These are phyloP conservation scores for Closterium sp. DNA, from an alignment of 139 green algal species.

Conservation along the genomic window DNA sequence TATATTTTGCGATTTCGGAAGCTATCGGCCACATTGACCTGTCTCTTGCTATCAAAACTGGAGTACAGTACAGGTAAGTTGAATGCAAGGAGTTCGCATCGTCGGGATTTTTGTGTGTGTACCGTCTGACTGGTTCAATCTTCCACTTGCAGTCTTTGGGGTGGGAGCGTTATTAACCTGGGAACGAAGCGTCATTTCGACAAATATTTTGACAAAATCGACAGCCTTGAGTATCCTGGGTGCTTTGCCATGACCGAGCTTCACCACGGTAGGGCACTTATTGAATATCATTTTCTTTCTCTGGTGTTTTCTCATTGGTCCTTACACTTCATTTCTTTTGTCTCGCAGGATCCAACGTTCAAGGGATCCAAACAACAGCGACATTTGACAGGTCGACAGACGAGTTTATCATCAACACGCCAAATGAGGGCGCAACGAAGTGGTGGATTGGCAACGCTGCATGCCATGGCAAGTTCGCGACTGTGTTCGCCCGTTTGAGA, in stretches of 20 bases:
- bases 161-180: slow-evolving; percentile 34
- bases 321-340: background rate
- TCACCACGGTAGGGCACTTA: slow-evolving; percentile 36
- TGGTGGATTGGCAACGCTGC: slow-evolving; percentile 86
- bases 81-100: slow-evolving; percentile 1
- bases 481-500: slow-evolving; percentile 90
- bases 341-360: slow-evolving; percentile 80
- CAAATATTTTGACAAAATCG: slow-evolving; percentile 42
- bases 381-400: slow-evolving; percentile 74
- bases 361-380: slow-evolving; percentile 92
- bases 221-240: slow-evolving; percentile 52
- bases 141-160: slow-evolving; percentile 38
- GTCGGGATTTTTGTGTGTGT: background rate
- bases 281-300: background rate
- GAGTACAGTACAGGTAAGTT: slow-evolving; percentile 47
- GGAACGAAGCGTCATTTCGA: slow-evolving; percentile 43
- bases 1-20: slow-evolving; percentile 43
- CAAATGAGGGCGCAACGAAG: slow-evolving; percentile 84
- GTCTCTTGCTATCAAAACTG: slow-evolving; percentile 50
- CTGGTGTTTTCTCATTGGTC: background rate
- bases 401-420: slow-evolving; percentile 91
- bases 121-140: background rate
- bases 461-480: slow-evolving; percentile 86
- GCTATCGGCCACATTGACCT: slow-evolving; percentile 42
- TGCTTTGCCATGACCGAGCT: slow-evolving; percentile 97